Evolutionary conservation across 2,329 filamentous ascomycete species (phyloP).

Genomic region (Alternaria panax): DNA sequence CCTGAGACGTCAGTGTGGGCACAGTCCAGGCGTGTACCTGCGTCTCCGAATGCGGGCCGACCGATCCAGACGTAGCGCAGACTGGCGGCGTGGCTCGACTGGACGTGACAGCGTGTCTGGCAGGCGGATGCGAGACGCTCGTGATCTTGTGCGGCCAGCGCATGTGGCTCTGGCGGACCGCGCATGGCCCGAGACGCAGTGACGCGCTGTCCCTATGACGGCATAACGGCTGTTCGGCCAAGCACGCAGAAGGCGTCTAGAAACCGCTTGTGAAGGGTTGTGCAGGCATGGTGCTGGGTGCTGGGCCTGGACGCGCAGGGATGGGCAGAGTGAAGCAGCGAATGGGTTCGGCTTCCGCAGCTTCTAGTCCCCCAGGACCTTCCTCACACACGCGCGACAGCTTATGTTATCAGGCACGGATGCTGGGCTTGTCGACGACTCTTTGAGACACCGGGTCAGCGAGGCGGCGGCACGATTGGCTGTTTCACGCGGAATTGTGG

Average conservation of each 20-base stretch:
- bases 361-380: conserved; percentile 19
- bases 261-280: conserved; percentile 16
- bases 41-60: conserved; percentile 24
- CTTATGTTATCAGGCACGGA: conserved; percentile 36
- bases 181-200: conserved; percentile 23
- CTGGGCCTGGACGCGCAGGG: conserved; percentile 20
- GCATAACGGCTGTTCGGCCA: conserved; percentile 22
- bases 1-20: conserved; percentile 16
- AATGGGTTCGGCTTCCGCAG: conserved; percentile 21
- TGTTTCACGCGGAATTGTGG: conserved; percentile 30
- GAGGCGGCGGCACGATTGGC: conserved; percentile 42
- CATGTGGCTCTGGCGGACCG: conserved; percentile 30
- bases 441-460: conserved; percentile 42
- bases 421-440: conserved; percentile 28
- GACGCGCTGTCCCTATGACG: conserved; percentile 27
- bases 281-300: conserved; percentile 31
- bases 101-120: conserved; percentile 34
- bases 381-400: conserved; percentile 25
- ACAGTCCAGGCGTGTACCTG: conserved; percentile 34
- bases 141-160: conserved; percentile 31
- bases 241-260: conserved; percentile 34
- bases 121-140: conserved; percentile 26
- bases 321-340: conserved; percentile 36
- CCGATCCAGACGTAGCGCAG: neutral
- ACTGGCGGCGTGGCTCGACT: conserved; percentile 25